Evolutionary conservation across 768 basidiomycete species (phyloP), one percentile per base, ranked within the genome.

Genomic region (Boletus pseudo-olivaceus): DNA sequence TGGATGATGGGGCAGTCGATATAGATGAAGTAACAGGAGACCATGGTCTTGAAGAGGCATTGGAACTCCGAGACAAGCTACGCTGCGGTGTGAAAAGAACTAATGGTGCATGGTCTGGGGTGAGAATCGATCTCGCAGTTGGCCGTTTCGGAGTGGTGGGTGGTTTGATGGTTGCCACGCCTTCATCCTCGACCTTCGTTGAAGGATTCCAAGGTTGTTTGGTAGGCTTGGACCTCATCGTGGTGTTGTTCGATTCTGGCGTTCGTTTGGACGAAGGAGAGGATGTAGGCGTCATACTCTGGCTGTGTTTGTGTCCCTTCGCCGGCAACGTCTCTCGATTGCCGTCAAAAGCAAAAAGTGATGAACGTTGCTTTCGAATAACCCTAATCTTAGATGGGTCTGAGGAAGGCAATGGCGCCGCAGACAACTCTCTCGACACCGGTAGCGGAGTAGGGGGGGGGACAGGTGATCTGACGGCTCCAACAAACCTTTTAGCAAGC

Each of bases 181-280:
- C 81, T 26, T 85, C 85, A 17, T 73, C 59, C 44, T 83, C 75
- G n/a, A 93, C 78, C 62, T 76, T 89, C 1, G 90, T 92, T 5
- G 90, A 93, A 58, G 85, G 79, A 64, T 93, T 93, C 91, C 91
- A 93, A 33, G 71, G 75, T 55, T 83, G 83, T 60, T 81, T 80
- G 33, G 59, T 45, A 53, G 70, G 26, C 51, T 67, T 69, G 48
- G 59, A 63, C 61, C 80, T 82, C 46, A 77, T 58, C 35, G 78
- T 78, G 12, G 73, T 55, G 53, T 69, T 71, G 30, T 66, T 69
- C n/a, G 68, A 59, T 55, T 79, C 75, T 30, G 72, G 54, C 2
- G 39, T 34, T 39, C 71, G 78, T 54, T 69, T 63, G 26, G 68
- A 66, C 46, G 27, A 26, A 37, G 87, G 83, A 6, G 87, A 83